Base-by-base conservation (phyloP, 805 yeast species). In the Yarrowia porcina region DNA sequence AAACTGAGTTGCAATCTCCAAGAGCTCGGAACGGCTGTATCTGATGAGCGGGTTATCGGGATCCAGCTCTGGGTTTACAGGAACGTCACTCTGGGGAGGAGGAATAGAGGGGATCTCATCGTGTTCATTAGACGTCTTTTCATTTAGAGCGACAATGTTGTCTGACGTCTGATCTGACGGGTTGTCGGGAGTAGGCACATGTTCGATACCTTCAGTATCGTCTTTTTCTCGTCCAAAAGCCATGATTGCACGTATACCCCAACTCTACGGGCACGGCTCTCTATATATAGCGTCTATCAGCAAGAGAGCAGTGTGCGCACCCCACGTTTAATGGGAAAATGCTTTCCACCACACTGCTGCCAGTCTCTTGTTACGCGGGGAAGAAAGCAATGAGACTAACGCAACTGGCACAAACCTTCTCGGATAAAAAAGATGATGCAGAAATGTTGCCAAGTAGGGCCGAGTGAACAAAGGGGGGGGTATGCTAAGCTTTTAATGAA, bases 41-140 rank as follows among this genome's bases (percentile, higher is more conserved):
- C 61, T 27, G 15, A 21, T 39, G 6, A 56, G 49, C 21, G 61
- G 61, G 23, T 56, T 56, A 17, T 56, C 61, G 18, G 61, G 61
- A 20, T 54, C 61, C 20, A 33, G 41, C 9, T 49, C 57, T 8
- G 41, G 32, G 28, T 15, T 17, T 10, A 13, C 42, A 6, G 30
- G 41, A 1, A 12, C 41, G 25, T 28, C 5, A 2, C 36, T 27
- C 20, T 45, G 25, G 3, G 52, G 36, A n/a, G 21, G 23, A 41
- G 57, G 57, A 20, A 35, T 33, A 18, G 28, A 11, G 21, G 57
- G 33, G 11, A 33, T 15, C 12, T 49, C 57, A 5, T 49, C 17
- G 17, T 49, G 57, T 33, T 49, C 57, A n/a, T 49, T 49, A 10
- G 57, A 49, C 2, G n/a, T 13, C 57, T 49, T 49, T 25, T 49